phyloP scores from a whole-genome alignment of 2,329 filamentous ascomycete genomes.

The Proliferodiscus dingleyae region DNA sequence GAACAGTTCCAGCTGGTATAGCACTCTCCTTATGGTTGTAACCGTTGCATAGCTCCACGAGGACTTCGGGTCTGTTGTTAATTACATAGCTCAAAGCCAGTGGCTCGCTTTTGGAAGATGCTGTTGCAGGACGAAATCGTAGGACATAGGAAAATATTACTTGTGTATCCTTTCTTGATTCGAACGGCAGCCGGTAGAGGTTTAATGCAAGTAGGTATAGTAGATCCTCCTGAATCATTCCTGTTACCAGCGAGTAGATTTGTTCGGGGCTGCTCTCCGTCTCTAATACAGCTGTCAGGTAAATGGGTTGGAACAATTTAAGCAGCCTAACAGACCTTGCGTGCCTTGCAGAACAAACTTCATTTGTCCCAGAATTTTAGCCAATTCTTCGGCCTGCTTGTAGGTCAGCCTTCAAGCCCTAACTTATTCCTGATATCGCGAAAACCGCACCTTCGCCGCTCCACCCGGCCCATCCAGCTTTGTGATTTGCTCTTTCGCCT shows the following conservation, averaged over 20 bases:
- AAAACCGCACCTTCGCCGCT: conserved; percentile 46
- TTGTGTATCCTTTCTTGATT: conserved; percentile 92
- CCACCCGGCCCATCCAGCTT: conserved; percentile 55
- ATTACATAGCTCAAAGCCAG: conserved; percentile 86
- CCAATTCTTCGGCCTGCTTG: conserved; percentile 74
- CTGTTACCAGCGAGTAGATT: conserved; percentile 77
- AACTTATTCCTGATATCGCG: not conserved
- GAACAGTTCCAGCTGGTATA: conserved; percentile 82
- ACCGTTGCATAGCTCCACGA: conserved; percentile 81
- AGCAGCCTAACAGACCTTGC: conserved; percentile 55
- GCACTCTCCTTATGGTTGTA: conserved; percentile 90
- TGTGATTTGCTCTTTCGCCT: conserved; percentile 57
- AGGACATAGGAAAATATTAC: conserved; percentile 95
- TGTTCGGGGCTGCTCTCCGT: conserved; percentile 81
- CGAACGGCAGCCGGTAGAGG: conserved; percentile 84
- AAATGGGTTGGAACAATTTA: not conserved
- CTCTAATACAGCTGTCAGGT: conserved; percentile 50
- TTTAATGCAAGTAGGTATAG: conserved; percentile 77
- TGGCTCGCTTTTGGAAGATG: conserved; percentile 66
- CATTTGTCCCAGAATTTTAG: conserved; percentile 82
- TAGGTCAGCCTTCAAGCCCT: conserved; percentile 18
- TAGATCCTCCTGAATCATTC: conserved; percentile 84
- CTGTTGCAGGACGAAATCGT: conserved; percentile 72
- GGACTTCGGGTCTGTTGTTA: conserved; percentile 77
- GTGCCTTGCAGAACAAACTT: conserved; percentile 91